Percentiles rank a stretch among this genome's conserved stretches.
phyloP scores from a whole-genome alignment of 257 asterid genomes.

The Rauvolfia tetraphylla region DNA sequence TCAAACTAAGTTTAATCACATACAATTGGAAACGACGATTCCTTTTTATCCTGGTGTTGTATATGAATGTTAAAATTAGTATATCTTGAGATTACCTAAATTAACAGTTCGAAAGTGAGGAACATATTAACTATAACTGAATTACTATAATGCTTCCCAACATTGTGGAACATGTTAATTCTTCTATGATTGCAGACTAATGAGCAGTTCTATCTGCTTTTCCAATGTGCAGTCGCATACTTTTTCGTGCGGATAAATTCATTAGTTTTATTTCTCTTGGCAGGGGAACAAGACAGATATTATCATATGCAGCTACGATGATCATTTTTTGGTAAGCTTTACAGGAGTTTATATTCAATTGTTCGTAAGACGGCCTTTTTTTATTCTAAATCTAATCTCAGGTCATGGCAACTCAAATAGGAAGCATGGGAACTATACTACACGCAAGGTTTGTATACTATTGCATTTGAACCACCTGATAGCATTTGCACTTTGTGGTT shows the following conservation, averaged over 20 bases:
- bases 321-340: slow-evolving; percentile 67
- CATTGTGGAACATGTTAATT: not conserved
- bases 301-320: slow-evolving; percentile 69
- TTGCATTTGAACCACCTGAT: not conserved
- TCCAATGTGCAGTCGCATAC: not conserved
- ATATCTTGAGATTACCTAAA: not conserved
- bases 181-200: not conserved
- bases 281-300: slow-evolving; percentile 80
- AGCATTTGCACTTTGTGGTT: slow-evolving; percentile 7
- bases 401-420: slow-evolving; percentile 91
- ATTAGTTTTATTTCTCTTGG: not conserved
- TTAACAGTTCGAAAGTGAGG: not conserved
- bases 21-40: not conserved
- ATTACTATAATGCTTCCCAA: not conserved
- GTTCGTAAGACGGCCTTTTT: not conserved
- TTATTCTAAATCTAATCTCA: slow-evolving; percentile 25
- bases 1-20: not conserved
- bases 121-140: no score
- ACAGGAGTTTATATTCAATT: not conserved
- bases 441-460: slow-evolving; percentile 60
- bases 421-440: slow-evolving; percentile 92
- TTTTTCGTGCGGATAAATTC: not conserved
- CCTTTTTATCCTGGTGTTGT: no score
- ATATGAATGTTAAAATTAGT: not conserved
- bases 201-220: no score